Base-by-base conservation (phyloP, 345 rosid species). In the Eucalyptus lansdowneana region DNA sequence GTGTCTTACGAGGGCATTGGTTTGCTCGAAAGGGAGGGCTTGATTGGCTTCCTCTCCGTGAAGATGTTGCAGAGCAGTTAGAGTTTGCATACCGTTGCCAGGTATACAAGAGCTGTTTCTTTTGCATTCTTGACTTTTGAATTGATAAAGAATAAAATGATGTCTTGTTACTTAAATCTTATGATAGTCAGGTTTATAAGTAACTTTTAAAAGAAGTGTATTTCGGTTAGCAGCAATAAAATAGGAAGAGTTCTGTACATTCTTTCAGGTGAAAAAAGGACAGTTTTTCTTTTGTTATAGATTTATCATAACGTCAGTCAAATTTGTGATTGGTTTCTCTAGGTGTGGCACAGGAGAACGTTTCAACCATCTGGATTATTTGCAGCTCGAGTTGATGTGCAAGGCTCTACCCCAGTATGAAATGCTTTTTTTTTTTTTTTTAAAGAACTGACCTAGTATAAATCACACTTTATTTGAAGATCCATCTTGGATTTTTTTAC, bases 1-100 rank as follows among this genome's bases (percentile, higher is more conserved):
- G 99, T 88, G 99, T 97, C 87, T 92, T 98, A 88, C 96, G 99
- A 91, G 99, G 99, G 60, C 99, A 97, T 88, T 98, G 99, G 99
- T 98, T 98, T 91, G 99, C 98, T 89, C 93, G 96, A 87, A 97
- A 96, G 92, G 99, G 99, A 88, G 97, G 99, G 85, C 91, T 96
- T 86, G 99, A 96, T 92, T 97, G 99, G 99, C 94, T 96, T 89
- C 99, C 99, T 24, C 93, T 98, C 85, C 98, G 98, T 81, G 99
- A 98, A 92, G 97, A 96, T 90, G 95, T 98, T 50, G 92, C 99
- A 50, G 99, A 98, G 93, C 99, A 96, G 89, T 94, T 98, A 89
- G 99, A 98, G 94, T 91, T 91, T 90, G 98, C 99, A 45, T 98
- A 97, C 88, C 93, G 94, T 58, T 90, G 92, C 90, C 93, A 97